Evolutionary conservation across 208 protist species (phyloP), one percentile per base, ranked within the genome.

Genomic region (Leishmania aethiopica): DNA sequence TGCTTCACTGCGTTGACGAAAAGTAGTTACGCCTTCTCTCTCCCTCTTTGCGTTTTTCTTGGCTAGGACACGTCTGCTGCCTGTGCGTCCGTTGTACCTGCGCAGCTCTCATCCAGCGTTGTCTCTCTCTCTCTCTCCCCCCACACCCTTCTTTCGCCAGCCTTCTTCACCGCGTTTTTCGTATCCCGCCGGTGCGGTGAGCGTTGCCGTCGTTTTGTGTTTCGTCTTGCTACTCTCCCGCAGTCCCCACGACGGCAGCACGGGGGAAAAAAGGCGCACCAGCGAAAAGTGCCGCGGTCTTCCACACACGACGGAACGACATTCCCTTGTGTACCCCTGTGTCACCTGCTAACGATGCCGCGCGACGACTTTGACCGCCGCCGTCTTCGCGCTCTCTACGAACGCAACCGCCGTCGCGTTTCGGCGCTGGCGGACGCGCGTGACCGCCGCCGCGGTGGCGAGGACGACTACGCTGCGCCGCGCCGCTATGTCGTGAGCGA

Each of bases 401-500:
- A 98, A 37, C 91, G 92, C 67, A 96, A 96, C 86, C 86, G 89
- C 73, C 85, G 81, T 74, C 93, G 93, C 70, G 92, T 96, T 28
- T 87, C 86, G 3, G 91, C 88, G 64, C 83, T 97, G 37, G 93
- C 92, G 7, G 90, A 96, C n/a, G 92, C 90, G 51, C 91, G 93
- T 59, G 92, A 95, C 77, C 85, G 90, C 59, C 90, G 91, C 66
- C 85, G 93, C 78, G 79, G 70, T 47, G 82, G 79, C 17, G 86
- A 88, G 40, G 90, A 93, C 59, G 88, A 92, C 62, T 70, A 80
- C 49, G 62, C 71, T 51, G 95, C 93, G 5, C 95, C 95, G 11
- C 93, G 95, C 60, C 91, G 89, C 73, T 97, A 90, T 75, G 75
- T 96, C 19, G 92, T 97, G 73, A 96, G 89, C 49, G 95, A 93